Evolutionary conservation across 192 early-diverging fungal species (phyloP), one percentile per base, ranked within the genome.

Genomic region (Pilaira anomala): DNA sequence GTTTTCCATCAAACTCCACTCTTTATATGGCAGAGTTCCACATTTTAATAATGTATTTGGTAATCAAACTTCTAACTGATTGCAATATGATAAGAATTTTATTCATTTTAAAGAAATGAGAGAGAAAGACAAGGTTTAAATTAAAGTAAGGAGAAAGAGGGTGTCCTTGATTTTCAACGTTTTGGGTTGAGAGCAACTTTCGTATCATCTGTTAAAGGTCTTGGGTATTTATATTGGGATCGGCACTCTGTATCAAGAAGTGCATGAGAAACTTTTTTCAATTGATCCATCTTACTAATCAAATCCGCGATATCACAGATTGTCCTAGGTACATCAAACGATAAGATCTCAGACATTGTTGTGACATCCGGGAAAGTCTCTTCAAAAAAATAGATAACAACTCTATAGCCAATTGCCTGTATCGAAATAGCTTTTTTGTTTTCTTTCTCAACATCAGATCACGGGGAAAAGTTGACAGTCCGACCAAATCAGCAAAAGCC

Each of bases 401-500:
- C 4, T 52, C 26, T 28, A 52, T 52, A 52, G 11, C 50, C 50
- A 52, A 52, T 52, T 30, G 28, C 28, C 12, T 52, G 50, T 52
- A 52, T 52, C 25, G 50, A 4, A 6, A 52, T 52, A 28, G 50
- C 26, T 16, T 52, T 52, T 52, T 52, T 52, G 26, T 52, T 52
- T 29, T 29, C 50, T 28, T 52, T 52, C 49, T 51, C 14, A 26
- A 16, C 49, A 51, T 51, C 49, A 51, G 49, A 51, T 26, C 49
- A 51, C 26, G 24, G 14, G 49, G 26, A 51, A 51, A 28, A 28
- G 25, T 51, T 26, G 26, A 28, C 25, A 51, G 26, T 24, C 50
- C 26, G 50, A 51, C 26, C 50, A 51, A 51, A 51, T 51, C 50
- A 51, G 49, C 49, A 51, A 51, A 51, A 7, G 25, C 49, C 49